Evolutionary conservation across 2,329 filamentous ascomycete genomes (phyloP).

Genomic region (Fusarium sp.): DNA sequence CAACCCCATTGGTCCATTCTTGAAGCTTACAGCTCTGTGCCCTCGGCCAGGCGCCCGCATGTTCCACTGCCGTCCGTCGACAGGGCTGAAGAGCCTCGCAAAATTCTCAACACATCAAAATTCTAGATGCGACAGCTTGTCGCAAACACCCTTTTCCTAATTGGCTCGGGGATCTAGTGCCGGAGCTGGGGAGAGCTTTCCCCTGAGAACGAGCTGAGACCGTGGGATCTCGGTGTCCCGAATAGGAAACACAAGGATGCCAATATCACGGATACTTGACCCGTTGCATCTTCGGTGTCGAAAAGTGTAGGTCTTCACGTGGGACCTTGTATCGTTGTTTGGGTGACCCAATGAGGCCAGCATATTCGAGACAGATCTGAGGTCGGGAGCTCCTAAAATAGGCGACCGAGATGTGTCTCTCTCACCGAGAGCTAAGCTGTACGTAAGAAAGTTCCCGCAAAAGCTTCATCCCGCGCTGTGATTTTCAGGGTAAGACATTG

Average conservation of each 20-base stretch:
- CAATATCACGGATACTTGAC: constrained; percentile 22
- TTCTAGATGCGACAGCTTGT: constrained; percentile 19
- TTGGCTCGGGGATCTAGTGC: constrained; percentile 38
- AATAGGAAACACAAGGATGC: constrained; percentile 32
- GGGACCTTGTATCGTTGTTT: constrained; percentile 14
- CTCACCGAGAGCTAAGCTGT: constrained; percentile 21
- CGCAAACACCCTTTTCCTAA: neutral
- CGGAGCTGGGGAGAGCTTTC: constrained; percentile 28
- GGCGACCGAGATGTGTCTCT: constrained; percentile 35
- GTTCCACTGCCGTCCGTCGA: constrained; percentile 2
- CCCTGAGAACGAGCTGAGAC: constrained; percentile 33
- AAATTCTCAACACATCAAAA: neutral
- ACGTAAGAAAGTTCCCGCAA: constrained; percentile 7
- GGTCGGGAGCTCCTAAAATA: constrained; percentile 16
- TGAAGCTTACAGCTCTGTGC: neutral
- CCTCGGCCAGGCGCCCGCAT: neutral
- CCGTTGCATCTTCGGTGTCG: constrained; percentile 41
- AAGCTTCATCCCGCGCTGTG: constrained; percentile 17
- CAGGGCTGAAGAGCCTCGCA: constrained; percentile 36
- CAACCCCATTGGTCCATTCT: neutral
- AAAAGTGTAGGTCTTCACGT: constrained; percentile 47
- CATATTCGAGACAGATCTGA: constrained; percentile 20
- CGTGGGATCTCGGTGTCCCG: constrained; percentile 41
- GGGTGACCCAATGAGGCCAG: constrained; percentile 9
- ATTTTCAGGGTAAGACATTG: neutral